phyloP scores from a whole-genome alignment of 345 rosid species.

The Arabidopsis suecica region DNA sequence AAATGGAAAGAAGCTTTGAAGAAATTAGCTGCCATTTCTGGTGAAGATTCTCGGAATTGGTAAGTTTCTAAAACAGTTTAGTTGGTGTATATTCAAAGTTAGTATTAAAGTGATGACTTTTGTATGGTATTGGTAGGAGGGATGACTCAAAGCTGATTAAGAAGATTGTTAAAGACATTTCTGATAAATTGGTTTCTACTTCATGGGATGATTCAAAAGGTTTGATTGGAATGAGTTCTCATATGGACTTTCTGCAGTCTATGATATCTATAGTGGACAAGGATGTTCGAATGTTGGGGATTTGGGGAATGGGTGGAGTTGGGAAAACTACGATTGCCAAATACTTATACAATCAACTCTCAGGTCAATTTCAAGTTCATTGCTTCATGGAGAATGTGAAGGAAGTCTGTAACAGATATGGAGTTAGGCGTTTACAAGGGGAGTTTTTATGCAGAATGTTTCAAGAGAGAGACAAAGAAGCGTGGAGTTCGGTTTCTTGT shows the following conservation, averaged over 20 bases:
- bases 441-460: slow-evolving; percentile 43
- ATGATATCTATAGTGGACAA: slow-evolving; percentile 26
- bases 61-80: slow-evolving; percentile 23
- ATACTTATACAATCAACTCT: slow-evolving; percentile 32
- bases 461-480: slow-evolving; percentile 25
- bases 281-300: slow-evolving; percentile 45
- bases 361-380: slow-evolving; percentile 34
- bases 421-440: slow-evolving; percentile 27
- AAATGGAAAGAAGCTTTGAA: slow-evolving; percentile 42
- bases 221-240: slow-evolving; percentile 39
- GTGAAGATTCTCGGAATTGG: slow-evolving; percentile 45
- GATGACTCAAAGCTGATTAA: slow-evolving; percentile 39
- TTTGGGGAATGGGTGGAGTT: slow-evolving; percentile 51
- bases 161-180: slow-evolving; percentile 42
- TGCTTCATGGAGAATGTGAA: slow-evolving; percentile 46
- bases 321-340: slow-evolving; percentile 45
- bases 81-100: slow-evolving; percentile 1
- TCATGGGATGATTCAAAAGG: slow-evolving; percentile 17
- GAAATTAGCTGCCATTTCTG: slow-evolving; percentile 30
- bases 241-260: slow-evolving; percentile 41
- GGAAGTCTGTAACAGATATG: slow-evolving; percentile 31
- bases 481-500: slow-evolving; percentile 21
- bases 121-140: slow-evolving; percentile 37
- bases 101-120: neutral
- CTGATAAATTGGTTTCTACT: slow-evolving; percentile 16